phyloP scores from a whole-genome alignment of 2,329 filamentous ascomycete genomes.

The Fusarium setosum region DNA sequence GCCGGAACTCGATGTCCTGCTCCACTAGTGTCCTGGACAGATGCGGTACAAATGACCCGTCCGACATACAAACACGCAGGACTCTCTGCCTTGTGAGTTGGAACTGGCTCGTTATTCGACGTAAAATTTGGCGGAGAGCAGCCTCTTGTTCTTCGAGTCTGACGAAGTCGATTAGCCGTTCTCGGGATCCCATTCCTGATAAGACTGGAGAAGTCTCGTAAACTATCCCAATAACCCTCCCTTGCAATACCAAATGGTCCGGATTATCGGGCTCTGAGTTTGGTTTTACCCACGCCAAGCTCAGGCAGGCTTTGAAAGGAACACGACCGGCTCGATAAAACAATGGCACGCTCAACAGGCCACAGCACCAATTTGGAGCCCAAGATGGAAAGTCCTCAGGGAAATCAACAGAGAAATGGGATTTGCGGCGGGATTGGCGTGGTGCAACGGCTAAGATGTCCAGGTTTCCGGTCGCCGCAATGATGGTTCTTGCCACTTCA shows the following conservation, averaged over 20 bases:
- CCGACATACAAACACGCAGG: background rate
- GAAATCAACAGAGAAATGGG: background rate
- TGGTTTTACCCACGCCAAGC: background rate
- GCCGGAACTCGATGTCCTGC: background rate
- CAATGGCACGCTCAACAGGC: background rate
- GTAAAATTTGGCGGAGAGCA: background rate
- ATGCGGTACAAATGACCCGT: background rate
- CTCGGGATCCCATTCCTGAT: background rate
- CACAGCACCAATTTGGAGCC: background rate
- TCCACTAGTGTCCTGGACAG: background rate
- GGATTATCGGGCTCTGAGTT: background rate
- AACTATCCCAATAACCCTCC: background rate
- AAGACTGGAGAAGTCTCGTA: background rate
- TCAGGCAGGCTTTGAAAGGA: background rate
- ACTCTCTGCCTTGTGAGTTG: background rate
- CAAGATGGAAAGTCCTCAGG: background rate
- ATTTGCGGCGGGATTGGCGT: background rate
- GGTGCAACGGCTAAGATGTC: background rate
- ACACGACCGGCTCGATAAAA: background rate
- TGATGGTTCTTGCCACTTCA: background rate
- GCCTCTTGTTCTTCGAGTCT: background rate
- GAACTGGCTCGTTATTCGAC: background rate
- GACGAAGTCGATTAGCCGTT: background rate
- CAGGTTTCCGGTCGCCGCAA: background rate
- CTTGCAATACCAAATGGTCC: background rate